A percentile compares a stretch with the other conserved stretches of the same genome.
These are phyloP conservation scores for Stevia rebaudiana DNA, from an alignment of 140 eudicot genomes.

Conservation along the genomic window DNA sequence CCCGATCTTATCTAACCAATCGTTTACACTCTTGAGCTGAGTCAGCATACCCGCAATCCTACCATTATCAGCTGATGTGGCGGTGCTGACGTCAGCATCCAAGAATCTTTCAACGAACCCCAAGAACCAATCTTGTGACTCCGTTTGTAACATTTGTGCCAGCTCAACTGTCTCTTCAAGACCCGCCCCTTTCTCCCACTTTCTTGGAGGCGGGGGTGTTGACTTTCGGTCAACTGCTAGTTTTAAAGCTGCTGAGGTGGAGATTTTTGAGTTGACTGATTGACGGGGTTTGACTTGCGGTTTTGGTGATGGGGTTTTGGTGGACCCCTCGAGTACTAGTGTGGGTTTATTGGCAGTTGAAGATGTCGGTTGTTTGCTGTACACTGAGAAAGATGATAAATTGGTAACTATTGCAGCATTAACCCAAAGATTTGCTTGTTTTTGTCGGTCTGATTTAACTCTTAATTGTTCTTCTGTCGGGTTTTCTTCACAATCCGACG, in stretches of 20 bases:
- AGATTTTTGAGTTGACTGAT: constrained; percentile 32
- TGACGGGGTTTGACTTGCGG: constrained; percentile 45
- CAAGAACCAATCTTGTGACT: constrained; percentile 75
- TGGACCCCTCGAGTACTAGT: constrained; percentile 45
- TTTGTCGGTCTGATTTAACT: constrained; percentile 42
- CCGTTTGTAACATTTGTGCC: constrained; percentile 45
- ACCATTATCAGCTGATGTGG: constrained; percentile 51
- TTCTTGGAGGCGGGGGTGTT: constrained; percentile 41
- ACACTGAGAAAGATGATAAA: constrained; percentile 57
- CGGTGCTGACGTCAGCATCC: constrained; percentile 59
- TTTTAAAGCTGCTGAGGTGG: constrained; percentile 30
- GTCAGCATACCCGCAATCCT: constrained; percentile 76
- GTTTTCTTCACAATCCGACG: constrained; percentile 47
- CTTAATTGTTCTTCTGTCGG: constrained; percentile 50
- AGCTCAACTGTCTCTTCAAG: constrained; percentile 50
- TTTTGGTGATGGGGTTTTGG: constrained; percentile 42
- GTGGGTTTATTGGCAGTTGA: constrained; percentile 38
- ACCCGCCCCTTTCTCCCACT: constrained; percentile 64
- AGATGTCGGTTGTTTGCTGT: constrained; percentile 35
- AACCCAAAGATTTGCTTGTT: constrained; percentile 74
- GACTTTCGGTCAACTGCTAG: constrained; percentile 25
- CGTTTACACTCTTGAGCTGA: constrained; percentile 80
- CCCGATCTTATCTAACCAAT: constrained; percentile 65
- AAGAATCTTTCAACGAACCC: constrained; percentile 71
- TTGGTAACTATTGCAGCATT: constrained; percentile 62